Base-by-base conservation (phyloP, 2,329 filamentous ascomycete species). In the Coniochaeta sp. region DNA sequence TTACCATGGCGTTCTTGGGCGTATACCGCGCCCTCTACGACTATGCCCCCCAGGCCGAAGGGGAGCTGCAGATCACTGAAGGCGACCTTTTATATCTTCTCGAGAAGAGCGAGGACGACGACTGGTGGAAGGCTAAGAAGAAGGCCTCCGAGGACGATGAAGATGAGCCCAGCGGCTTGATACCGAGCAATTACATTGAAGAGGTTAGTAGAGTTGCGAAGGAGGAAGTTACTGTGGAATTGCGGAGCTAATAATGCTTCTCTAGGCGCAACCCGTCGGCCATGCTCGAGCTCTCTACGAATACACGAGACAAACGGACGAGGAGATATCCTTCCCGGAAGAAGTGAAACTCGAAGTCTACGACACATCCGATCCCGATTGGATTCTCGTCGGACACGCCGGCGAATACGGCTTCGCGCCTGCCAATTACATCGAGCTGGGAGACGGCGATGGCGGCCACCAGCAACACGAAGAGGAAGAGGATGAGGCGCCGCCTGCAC, bases 101-200 rank as follows among this genome's bases (percentile, higher is more conserved):
- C 52, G 89, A 95, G 62, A 95, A 95, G 73, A 87, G 83, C 57
- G 67, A 72, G 49, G 84, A 88, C 30, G 79, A 83, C 84, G 71
- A 90, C 66, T 97, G 94, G 94, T 97, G 94, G 94, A 94, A 86
- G 69, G 90, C 88, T 47, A 96, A 95, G 77, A 96, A 95, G 77
- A 89, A 86, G 73, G 90, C 91, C 57, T 81, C 81, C 28, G 79
- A 75, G 24, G 88, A 91, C 32, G 91, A 95, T 40, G 91, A 95
- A 35, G 91, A 96, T 40, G 91, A 96, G 70, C 91, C 91, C 3
- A 83, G 90, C 60, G 91, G 91, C 54, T 72, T 96, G 65, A 85
- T 99, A 54, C 94, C 94, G 13, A 91, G 88, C 66, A 99, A 96
- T 68, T 99, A 99, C 67, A 79, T 99, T 52, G 87, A 96, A 74